phyloP scores from a whole-genome alignment of 2,329 filamentous ascomycete species.

The Chaetomiaceae sp. region DNA sequence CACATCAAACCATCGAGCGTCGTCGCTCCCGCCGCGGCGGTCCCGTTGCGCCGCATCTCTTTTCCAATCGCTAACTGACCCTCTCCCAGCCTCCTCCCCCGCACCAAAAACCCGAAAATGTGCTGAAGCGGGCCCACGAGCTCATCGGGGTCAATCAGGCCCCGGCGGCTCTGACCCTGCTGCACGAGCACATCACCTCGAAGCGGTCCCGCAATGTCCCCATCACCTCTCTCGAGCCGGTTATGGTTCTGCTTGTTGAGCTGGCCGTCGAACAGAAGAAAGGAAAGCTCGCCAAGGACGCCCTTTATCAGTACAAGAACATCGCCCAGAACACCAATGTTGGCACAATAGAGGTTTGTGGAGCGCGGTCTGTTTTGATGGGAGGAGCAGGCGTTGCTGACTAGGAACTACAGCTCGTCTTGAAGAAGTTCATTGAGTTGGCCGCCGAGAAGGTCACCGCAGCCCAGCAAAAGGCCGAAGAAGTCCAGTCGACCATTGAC shows the following conservation, averaged over 20 bases:
- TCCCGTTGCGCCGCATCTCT: constrained; percentile 2
- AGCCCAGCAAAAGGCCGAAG: constrained; percentile 91
- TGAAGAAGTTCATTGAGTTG: constrained; percentile 97
- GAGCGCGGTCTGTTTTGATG: not conserved
- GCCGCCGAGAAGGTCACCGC: constrained; percentile 94
- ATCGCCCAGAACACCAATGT: constrained; percentile 99
- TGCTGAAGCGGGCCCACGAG: constrained; percentile 96
- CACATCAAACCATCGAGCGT: too few species aligned
- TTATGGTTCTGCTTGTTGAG: constrained; percentile 97
- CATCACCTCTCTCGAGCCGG: constrained; percentile 91
- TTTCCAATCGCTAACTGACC: constrained; percentile 13
- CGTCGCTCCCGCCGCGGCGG: too few species aligned
- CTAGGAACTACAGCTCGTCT: constrained; percentile 57
- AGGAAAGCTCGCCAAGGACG: constrained; percentile 97
- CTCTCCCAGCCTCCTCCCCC: constrained; percentile 71
- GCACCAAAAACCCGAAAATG: constrained; percentile 98
- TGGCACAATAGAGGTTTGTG: constrained; percentile 82
- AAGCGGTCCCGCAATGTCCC: constrained; percentile 97
- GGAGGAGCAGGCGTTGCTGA: not conserved
- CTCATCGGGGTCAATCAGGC: constrained; percentile 96
- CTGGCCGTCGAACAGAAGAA: constrained; percentile 96
- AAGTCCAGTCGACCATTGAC: constrained; percentile 83
- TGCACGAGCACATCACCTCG: constrained; percentile 98
- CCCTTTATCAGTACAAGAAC: constrained; percentile 99
- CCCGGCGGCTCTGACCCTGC: constrained; percentile 82